phyloP scores from a whole-genome alignment of 2,329 filamentous ascomycete genomes.

The Penicillium sp. region DNA sequence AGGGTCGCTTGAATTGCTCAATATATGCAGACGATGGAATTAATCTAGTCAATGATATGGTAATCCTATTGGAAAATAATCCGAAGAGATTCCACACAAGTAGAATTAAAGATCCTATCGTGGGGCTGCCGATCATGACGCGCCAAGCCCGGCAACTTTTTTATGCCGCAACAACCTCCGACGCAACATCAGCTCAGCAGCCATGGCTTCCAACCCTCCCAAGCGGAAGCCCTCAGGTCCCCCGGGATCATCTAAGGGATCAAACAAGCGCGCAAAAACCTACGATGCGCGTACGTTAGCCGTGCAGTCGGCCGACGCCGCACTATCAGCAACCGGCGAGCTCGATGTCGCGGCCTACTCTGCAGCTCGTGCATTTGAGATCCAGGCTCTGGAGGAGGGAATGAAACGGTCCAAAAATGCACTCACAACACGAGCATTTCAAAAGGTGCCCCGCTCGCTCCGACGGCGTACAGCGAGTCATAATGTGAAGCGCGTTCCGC shows the following conservation, averaged over 20 bases:
- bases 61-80: too few species aligned
- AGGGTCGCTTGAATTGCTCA: not conserved
- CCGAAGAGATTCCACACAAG: too few species aligned
- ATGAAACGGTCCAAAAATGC: constrained; percentile 72
- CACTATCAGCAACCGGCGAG: constrained; percentile 66
- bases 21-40: too few species aligned
- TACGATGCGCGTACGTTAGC: constrained; percentile 46
- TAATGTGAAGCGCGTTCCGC: constrained; percentile 87
- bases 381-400: constrained; percentile 77
- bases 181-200: constrained; percentile 17
- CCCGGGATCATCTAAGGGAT: constrained; percentile 27
- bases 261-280: constrained; percentile 47
- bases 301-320: constrained; percentile 47
- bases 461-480: constrained; percentile 89
- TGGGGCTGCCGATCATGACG: constrained; percentile 24
- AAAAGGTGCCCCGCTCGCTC: constrained; percentile 82
- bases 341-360: constrained; percentile 84
- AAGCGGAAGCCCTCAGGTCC: constrained; percentile 36
- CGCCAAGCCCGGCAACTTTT: constrained; percentile 28
- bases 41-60: too few species aligned
- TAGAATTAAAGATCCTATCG: not conserved
- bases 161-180: constrained; percentile 4
- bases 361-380: constrained; percentile 83
- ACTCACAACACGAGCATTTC: constrained; percentile 74
- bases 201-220: constrained; percentile 34